Conservation (phyloP, 495 filamentous ascomycete genomes). For the Bacidia rubella region DNA sequence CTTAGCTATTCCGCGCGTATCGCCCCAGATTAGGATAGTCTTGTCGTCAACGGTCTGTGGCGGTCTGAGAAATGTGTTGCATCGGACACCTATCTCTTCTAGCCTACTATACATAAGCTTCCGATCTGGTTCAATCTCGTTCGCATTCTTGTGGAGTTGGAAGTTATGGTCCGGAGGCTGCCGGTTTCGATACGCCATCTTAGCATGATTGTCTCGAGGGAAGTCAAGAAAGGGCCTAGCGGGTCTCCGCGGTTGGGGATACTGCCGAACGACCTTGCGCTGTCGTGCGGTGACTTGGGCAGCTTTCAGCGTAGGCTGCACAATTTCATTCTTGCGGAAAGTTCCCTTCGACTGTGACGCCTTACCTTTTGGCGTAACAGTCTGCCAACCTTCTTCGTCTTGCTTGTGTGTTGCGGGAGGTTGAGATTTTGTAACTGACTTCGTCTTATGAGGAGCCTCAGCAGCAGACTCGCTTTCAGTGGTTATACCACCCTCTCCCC, state of each 20-base stretch:
- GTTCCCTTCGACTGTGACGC: neutral
- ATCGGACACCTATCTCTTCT: conserved; percentile 18
- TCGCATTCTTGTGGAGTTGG: neutral
- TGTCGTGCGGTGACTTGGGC: neutral
- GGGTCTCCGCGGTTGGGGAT: neutral
- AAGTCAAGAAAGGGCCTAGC: neutral
- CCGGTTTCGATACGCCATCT: conserved; percentile 16
- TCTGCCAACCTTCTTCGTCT: neutral
- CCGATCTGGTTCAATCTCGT: conserved; percentile 12
- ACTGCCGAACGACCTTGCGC: neutral
- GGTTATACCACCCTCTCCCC: neutral
- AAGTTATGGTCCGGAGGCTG: conserved; percentile 4
- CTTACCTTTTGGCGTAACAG: neutral
- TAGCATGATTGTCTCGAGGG: conserved; percentile 18
- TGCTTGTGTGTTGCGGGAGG: neutral
- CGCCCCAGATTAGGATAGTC: conserved; percentile 19
- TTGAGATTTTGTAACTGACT: neutral
- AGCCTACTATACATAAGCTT: conserved; percentile 10
- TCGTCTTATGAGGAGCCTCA: neutral
- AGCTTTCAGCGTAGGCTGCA: neutral
- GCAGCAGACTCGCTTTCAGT: neutral
- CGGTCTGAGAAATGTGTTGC: conserved; percentile 18
- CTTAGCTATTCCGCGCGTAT: neutral
- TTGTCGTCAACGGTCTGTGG: conserved; percentile 13
- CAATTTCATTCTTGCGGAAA: neutral